These are phyloP conservation scores for Boletus tylopilopsis DNA, from an alignment of 768 basidiomycete genomes.

Conservation along the genomic window DNA sequence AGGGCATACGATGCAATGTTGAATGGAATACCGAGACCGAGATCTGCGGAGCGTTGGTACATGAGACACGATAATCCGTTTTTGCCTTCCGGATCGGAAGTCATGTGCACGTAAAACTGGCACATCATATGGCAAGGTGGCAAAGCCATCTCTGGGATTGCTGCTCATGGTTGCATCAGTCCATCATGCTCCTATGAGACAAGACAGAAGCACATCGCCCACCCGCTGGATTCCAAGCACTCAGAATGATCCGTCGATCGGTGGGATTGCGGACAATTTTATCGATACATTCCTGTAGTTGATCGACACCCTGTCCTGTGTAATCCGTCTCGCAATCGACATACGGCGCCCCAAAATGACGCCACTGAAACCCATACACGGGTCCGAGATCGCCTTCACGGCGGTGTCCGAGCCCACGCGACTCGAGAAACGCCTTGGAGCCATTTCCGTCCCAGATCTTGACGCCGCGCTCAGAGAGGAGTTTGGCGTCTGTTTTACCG, in stretches of 20 bases:
- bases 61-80: constrained; percentile 89
- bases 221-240: constrained; percentile 99
- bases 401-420: constrained; percentile 77
- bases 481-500: constrained; percentile 77
- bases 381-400: constrained; percentile 93
- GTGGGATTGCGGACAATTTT: constrained; percentile 94
- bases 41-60: constrained; percentile 97
- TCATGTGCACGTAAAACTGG: constrained; percentile 96
- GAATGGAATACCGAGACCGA: constrained; percentile 97
- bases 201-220: constrained; percentile 9
- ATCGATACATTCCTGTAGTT: constrained; percentile 80
- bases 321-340: constrained; percentile 73
- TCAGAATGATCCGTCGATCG: constrained; percentile 89
- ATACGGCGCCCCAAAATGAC: constrained; percentile 89
- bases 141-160: constrained; percentile 91
- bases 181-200: not conserved
- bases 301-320: constrained; percentile 84
- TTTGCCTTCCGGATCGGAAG: constrained; percentile 46
- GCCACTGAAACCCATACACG: constrained; percentile 97
- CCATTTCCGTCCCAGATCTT: constrained; percentile 99
- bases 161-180: constrained; percentile 38
- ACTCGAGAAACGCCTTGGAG: constrained; percentile 80
- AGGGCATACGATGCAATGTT: constrained; percentile 99
- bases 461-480: constrained; percentile 76
- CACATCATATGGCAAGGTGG: constrained; percentile 99